Evolutionary conservation across 352 stramenopile genomes (phyloP), one percentile per base, ranked within the genome.

Genomic region (Pythium folliculosum): DNA sequence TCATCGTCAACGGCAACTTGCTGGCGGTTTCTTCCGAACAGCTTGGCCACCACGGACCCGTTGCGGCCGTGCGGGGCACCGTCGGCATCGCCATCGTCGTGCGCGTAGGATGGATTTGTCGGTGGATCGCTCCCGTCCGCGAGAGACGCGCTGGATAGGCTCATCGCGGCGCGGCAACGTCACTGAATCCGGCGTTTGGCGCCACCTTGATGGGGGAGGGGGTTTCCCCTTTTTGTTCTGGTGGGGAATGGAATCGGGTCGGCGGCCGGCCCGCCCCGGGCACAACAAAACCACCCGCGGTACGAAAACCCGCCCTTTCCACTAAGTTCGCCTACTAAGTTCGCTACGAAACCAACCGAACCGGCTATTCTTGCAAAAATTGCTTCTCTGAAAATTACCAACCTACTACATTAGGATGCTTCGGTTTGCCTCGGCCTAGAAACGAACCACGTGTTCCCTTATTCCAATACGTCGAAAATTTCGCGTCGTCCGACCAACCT

Each of bases 241-340:
- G 58, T 44, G 38, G 38, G 38, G 38, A 44, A 17, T 6, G 40
- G 14, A 7, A 47, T 19, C 40, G 40, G 40, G 40, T 47, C 40
- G 9, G 40, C 1, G 40, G 14, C 14, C 40, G 12, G 17, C 40
- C 40, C 40, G 40, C 17, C 17, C 1, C 52, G 32, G 32, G 35
- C 38, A 45, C 52, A 21, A 16, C 50, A 37, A 47, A 47, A 30
- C 38, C 38, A 47, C 40, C 40, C 27, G 27, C 27, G 2, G 27
- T 6, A 32, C 27, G 27, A 32, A 32, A 56, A 40, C 45, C 57
- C 43, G 23, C 60, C 35, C 23, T 51, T 48, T 30, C 38, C 60
- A 58, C 16, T 66, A 66, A 59, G 60, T 66, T 45, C 60, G 60
- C 13, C 35, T 40, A 40, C 19, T 63, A 63, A 27, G 56, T 63